A percentile compares a stretch with the other conserved stretches of the same genome.
Conservation (phyloP, 768 basidiomycete genomes). For the Tulasnella sp. region DNA sequence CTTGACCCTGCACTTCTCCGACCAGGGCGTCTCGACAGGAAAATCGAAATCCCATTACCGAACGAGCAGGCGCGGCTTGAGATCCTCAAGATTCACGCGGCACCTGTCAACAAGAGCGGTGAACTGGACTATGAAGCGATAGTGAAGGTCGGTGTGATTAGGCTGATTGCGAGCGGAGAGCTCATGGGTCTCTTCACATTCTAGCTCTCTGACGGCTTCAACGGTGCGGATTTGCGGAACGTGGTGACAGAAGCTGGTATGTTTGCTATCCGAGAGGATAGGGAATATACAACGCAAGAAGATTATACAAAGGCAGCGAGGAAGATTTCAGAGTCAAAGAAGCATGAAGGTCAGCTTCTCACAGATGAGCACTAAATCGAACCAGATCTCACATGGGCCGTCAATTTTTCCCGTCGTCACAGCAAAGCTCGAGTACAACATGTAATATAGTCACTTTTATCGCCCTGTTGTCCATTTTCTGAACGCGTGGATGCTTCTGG, state of each 20-base stretch:
- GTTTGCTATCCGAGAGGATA: conserved; percentile 96
- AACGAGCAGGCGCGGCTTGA: conserved; percentile 95
- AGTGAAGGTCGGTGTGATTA: conserved; percentile 56
- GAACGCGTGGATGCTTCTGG: too few species aligned
- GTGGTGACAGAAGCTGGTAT: conserved; percentile 94
- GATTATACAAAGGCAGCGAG: conserved; percentile 93
- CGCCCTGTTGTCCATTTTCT: too few species aligned
- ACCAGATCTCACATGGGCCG: background rate
- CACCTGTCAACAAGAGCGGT: conserved; percentile 85
- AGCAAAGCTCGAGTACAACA: conserved; percentile 24
- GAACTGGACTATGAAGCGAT: conserved; percentile 98
- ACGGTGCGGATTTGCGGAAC: conserved; percentile 93
- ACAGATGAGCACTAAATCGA: background rate
- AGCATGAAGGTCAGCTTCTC: conserved; percentile 74
- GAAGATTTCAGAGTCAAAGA: conserved; percentile 94
- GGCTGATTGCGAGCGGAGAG: background rate
- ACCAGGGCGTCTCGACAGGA: conserved; percentile 90
- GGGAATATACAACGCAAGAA: conserved; percentile 87
- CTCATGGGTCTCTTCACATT: conserved; percentile 13
- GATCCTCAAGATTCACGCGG: conserved; percentile 94
- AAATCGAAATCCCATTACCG: conserved; percentile 94
- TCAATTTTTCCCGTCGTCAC: too few species aligned
- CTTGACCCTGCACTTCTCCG: conserved; percentile 93
- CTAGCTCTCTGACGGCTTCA: conserved; percentile 81
- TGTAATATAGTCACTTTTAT: conserved; percentile 9